Percentiles rank a stretch among this genome's conserved stretches.
phyloP scores from a whole-genome alignment of 1,284 basidiomycete genomes.

The Moesziomyces aphidis region DNA sequence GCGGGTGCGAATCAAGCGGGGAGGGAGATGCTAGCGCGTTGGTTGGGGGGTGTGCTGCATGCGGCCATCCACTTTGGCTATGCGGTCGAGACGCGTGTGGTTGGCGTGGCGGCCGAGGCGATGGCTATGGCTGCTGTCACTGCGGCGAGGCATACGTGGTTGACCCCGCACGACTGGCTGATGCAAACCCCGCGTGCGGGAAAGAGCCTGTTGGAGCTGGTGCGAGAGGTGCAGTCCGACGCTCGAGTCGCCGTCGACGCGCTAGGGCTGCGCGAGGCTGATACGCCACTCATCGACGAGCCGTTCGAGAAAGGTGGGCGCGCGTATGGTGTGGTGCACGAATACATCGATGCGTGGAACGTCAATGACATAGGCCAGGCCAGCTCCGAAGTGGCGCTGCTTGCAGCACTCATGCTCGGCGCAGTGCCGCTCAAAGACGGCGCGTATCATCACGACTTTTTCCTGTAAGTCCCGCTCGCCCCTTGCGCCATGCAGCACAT shows the following conservation, averaged over 20 bases:
- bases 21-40: constrained; percentile 27
- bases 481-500: too few species aligned
- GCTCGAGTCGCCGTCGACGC: constrained; percentile 2
- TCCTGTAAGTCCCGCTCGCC: constrained; percentile 20
- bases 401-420: constrained; percentile 28
- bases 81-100: constrained; percentile 61
- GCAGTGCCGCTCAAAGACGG: constrained; percentile 16
- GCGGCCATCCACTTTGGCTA: constrained; percentile 66
- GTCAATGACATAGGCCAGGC: constrained; percentile 1
- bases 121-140: constrained; percentile 46
- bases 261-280: constrained; percentile 9
- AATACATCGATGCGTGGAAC: constrained; percentile 31
- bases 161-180: constrained; percentile 33
- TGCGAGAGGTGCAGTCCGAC: constrained; percentile 21
- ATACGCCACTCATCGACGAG: constrained; percentile 12
- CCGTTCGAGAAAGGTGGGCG: constrained; percentile 9
- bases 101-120: constrained; percentile 62
- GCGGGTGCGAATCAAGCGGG: constrained; percentile 21
- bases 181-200: neutral
- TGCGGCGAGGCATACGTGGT: constrained; percentile 5
- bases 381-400: constrained; percentile 20
- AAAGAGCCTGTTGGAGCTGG: constrained; percentile 13
- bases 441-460: constrained; percentile 42
- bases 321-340: constrained; percentile 16
- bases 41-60: constrained; percentile 66